These are phyloP conservation scores for Hygrocybe punicea DNA, from an alignment of 768 basidiomycete species.

Conservation along the genomic window DNA sequence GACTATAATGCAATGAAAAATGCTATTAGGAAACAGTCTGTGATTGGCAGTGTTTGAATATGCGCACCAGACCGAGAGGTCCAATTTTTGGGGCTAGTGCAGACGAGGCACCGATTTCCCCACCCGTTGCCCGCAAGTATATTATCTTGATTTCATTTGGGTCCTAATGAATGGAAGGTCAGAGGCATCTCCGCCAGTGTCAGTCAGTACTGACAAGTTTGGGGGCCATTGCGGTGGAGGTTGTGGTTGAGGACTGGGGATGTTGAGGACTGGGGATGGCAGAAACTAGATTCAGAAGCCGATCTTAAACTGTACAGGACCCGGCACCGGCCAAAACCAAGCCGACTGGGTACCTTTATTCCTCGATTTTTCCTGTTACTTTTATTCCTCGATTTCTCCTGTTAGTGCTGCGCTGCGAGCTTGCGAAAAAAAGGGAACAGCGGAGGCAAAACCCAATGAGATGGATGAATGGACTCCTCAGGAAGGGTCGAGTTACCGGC, in stretches of 20 bases:
- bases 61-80: constrained; percentile 94
- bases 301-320: neutral
- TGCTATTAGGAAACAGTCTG: constrained; percentile 6
- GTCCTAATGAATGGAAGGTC: constrained; percentile 52
- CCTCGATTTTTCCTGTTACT: no score
- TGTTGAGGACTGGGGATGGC: neutral
- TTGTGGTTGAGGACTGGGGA: constrained; percentile 23
- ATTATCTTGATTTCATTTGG: constrained; percentile 98
- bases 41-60: neutral
- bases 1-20: constrained; percentile 51
- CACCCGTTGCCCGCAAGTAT: constrained; percentile 96
- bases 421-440: constrained; percentile 17
- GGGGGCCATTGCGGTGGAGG: constrained; percentile 59
- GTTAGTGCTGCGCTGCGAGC: neutral
- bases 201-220: constrained; percentile 57
- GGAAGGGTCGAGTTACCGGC: constrained; percentile 76
- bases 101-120: constrained; percentile 98
- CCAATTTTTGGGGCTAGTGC: constrained; percentile 99
- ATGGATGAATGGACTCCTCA: constrained; percentile 82
- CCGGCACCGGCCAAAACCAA: neutral
- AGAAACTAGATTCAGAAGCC: neutral
- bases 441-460: constrained; percentile 40
- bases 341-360: no score
- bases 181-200: constrained; percentile 6
- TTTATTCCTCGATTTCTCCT: no score